A percentile compares a stretch with the other conserved stretches of the same genome.
These are phyloP conservation scores for Agarophyton chilense DNA, from an alignment of 23 red algal genomes.

Conservation along the genomic window DNA sequence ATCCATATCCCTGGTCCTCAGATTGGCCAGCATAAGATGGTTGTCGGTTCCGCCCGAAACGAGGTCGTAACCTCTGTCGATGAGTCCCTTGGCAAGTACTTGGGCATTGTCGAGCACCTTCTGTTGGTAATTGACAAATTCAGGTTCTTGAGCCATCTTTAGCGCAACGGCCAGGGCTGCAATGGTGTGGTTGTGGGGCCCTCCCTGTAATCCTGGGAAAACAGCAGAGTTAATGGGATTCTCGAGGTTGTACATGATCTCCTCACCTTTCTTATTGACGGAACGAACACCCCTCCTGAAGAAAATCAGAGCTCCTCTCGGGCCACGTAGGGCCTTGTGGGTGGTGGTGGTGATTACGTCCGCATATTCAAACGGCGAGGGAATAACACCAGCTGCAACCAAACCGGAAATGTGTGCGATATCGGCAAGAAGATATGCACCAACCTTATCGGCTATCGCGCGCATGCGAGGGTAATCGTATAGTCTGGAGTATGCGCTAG, in stretches of 20 bases:
- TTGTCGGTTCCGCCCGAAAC: slow-evolving; percentile 97
- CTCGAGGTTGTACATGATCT: slow-evolving; percentile 92
- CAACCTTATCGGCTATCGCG: slow-evolving; percentile 86
- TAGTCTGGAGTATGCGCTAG: slow-evolving; percentile 92
- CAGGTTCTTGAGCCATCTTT: slow-evolving; percentile 84
- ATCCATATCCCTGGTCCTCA: slow-evolving; percentile 86
- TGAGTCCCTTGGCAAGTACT: slow-evolving; percentile 76
- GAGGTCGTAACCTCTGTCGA: slow-evolving; percentile 76
- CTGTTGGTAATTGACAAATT: slow-evolving; percentile 94
- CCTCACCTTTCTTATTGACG: slow-evolving; percentile 81
- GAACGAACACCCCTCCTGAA: slow-evolving; percentile 92
- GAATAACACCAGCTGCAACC: slow-evolving; percentile 92
- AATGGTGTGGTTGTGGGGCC: slow-evolving; percentile 99
- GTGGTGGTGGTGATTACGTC: slow-evolving; percentile 99
- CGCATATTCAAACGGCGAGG: slow-evolving; percentile 91
- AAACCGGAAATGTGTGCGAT: slow-evolving; percentile 98
- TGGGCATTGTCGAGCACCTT: slow-evolving; percentile 89
- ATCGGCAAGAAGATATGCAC: slow-evolving; percentile 91
- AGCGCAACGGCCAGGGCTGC: slow-evolving; percentile 98
- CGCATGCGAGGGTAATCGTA: slow-evolving; percentile 98
- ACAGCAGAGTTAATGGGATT: slow-evolving; percentile 96
- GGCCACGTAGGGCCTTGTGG: slow-evolving; percentile 98
- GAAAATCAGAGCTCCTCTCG: slow-evolving; percentile 97
- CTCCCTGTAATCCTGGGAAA: slow-evolving; percentile 98
- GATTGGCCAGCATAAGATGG: slow-evolving; percentile 92